These are phyloP conservation scores for Phytopythium litorale DNA, from an alignment of 352 stramenopile genomes.

Conservation along the genomic window DNA sequence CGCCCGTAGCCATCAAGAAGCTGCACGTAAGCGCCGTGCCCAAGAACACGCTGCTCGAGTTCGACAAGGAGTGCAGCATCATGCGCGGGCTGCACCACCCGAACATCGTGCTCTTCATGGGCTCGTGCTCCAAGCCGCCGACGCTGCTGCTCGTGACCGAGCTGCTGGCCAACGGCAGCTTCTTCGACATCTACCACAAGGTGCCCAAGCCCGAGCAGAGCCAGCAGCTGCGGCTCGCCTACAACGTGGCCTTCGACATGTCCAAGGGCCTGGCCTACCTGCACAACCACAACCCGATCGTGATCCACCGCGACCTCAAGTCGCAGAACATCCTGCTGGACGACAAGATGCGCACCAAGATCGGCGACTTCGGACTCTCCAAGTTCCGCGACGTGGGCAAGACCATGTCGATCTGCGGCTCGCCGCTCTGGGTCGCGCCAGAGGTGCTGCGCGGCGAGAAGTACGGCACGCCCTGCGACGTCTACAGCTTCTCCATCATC, in stretches of 20 bases:
- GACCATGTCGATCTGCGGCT: constrained; percentile 85
- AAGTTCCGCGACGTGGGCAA: constrained; percentile 86
- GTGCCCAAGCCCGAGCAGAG: constrained; percentile 42
- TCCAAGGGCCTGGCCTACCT: constrained; percentile 95
- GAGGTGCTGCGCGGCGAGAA: constrained; percentile 81
- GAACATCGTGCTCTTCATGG: constrained; percentile 98
- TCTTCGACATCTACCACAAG: constrained; percentile 89
- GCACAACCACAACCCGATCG: constrained; percentile 95
- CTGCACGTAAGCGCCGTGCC: constrained; percentile 71
- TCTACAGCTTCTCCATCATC: constrained; percentile 90
- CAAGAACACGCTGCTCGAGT: constrained; percentile 80
- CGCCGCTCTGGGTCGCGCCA: constrained; percentile 74
- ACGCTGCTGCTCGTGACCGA: constrained; percentile 96
- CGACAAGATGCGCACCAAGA: constrained; percentile 84
- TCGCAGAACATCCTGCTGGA: constrained; percentile 80
- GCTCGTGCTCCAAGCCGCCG: constrained; percentile 94
- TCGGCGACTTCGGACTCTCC: constrained; percentile 76
- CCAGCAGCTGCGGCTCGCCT: constrained; percentile 62
- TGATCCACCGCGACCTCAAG: constrained; percentile 94
- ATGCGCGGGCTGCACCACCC: constrained; percentile 93
- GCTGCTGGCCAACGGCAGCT: constrained; percentile 80
- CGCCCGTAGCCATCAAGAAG: constrained; percentile 81
- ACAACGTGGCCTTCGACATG: constrained; percentile 86
- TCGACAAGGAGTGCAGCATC: constrained; percentile 83
- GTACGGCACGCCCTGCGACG: constrained; percentile 75